phyloP scores from a whole-genome alignment of 305 asterid genomes.

The Solanum hybrid region DNA sequence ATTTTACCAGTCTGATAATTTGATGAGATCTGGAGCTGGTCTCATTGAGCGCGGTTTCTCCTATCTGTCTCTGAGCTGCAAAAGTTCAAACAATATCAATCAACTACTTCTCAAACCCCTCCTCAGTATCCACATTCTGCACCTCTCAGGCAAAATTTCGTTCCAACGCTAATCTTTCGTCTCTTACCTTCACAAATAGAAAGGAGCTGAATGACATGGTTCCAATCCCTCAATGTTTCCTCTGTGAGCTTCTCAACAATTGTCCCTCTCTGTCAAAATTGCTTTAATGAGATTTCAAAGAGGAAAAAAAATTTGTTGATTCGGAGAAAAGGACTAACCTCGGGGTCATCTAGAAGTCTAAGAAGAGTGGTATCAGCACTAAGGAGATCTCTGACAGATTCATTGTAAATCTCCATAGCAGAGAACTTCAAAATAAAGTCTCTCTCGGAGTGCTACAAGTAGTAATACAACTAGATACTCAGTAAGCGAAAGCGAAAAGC shows the following conservation, averaged over 20 bases:
- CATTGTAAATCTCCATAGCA: constrained; percentile 93
- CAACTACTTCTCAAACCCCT: not conserved
- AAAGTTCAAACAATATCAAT: not conserved
- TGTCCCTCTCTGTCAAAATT: constrained; percentile 59
- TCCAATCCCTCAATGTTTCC: constrained; percentile 72
- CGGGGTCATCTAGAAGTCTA: constrained; percentile 89
- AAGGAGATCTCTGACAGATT: constrained; percentile 88
- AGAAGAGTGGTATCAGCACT: constrained; percentile 62
- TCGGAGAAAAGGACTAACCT: constrained; percentile 31
- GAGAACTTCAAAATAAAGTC: constrained; percentile 69
- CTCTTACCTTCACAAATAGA: constrained; percentile 74
- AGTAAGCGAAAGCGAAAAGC: not conserved
- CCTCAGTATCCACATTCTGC: not conserved
- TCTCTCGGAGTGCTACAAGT: constrained; percentile 61
- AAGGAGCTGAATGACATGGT: constrained; percentile 69
- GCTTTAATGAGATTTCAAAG: not conserved
- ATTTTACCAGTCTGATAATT: constrained; percentile 69
- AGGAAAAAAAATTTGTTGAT: not conserved
- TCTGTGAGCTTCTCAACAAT: constrained; percentile 79
- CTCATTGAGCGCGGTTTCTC: constrained; percentile 72
- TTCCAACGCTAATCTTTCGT: not conserved
- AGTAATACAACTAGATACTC: not conserved
- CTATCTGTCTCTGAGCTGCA: constrained; percentile 87
- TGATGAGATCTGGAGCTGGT: constrained; percentile 85
- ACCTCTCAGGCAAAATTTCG: not conserved